Evolutionary conservation across 2,329 filamentous ascomycete species (phyloP).

Genomic region (Pseudocercospora ulei): DNA sequence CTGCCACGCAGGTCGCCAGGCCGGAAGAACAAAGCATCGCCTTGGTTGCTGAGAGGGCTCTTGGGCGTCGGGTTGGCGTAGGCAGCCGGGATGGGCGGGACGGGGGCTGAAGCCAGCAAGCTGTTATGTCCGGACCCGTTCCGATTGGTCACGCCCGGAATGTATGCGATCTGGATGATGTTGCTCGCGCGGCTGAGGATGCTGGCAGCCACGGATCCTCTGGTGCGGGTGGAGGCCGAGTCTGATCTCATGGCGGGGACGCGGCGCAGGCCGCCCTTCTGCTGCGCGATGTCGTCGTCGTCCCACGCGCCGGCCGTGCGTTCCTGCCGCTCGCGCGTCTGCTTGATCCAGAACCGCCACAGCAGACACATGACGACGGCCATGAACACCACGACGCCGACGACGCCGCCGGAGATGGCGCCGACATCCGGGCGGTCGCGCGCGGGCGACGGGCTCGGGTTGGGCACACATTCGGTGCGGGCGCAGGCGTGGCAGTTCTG

Average conservation of each 20-base stretch:
- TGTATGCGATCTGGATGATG: slow-evolving; percentile 98
- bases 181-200: slow-evolving; percentile 94
- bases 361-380: slow-evolving; percentile 67
- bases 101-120: slow-evolving; percentile 52
- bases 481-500: slow-evolving; percentile 54
- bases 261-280: slow-evolving; percentile 48
- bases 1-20: slow-evolving; percentile 84
- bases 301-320: slow-evolving; percentile 49
- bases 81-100: slow-evolving; percentile 73
- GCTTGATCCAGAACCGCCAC: slow-evolving; percentile 81
- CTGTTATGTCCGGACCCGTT: slow-evolving; percentile 54
- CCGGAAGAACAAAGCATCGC: slow-evolving; percentile 87
- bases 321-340: slow-evolving; percentile 56
- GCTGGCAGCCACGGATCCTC: slow-evolving; percentile 76
- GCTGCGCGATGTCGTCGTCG: slow-evolving; percentile 46
- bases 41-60: slow-evolving; percentile 42
- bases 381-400: slow-evolving; percentile 71
- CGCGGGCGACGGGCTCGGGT: slow-evolving; percentile 34
- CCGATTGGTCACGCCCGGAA: slow-evolving; percentile 80
- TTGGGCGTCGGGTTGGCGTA: slow-evolving; percentile 46
- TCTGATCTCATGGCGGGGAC: slow-evolving; percentile 49
- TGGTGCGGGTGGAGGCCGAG: slow-evolving; percentile 75
- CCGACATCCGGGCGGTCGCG: slow-evolving; percentile 56
- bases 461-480: slow-evolving; percentile 47
- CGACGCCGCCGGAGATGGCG: slow-evolving; percentile 81